A percentile compares a stretch with the other conserved stretches of the same genome.
Evolutionary conservation across 73 alveolate genomes (phyloP).

Genomic region (Tetrahymena thermophila): DNA sequence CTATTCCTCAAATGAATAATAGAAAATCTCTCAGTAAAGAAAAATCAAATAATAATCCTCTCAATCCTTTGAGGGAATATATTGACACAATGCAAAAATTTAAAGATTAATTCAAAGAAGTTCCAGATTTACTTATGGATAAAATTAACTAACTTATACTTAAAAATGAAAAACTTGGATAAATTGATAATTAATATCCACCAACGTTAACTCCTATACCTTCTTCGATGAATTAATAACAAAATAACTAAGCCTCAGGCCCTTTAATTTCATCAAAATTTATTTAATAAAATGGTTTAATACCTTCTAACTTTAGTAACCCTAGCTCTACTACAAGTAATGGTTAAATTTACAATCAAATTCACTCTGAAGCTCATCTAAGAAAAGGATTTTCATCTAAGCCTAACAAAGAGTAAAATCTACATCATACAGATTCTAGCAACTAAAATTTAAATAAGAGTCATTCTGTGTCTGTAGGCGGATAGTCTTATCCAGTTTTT

Average conservation of each 20-base stretch:
- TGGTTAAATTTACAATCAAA: not conserved
- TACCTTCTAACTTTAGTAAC: not conserved
- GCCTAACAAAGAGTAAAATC: not conserved
- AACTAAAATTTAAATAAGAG: not conserved
- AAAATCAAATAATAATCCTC: not conserved
- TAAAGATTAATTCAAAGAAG: not conserved
- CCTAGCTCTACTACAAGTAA: not conserved
- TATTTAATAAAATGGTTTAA: not conserved
- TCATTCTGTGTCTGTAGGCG: not conserved
- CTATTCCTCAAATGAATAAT: not conserved
- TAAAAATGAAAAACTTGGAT: not conserved
- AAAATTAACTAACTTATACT: not conserved
- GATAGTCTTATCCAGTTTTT: not conserved
- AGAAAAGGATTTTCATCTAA: not conserved
- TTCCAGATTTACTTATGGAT: not conserved
- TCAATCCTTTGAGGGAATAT: not conserved
- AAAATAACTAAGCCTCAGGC: not conserved
- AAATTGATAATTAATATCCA: not conserved
- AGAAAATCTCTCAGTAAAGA: not conserved
- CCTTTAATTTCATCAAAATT: not conserved
- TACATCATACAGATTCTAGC: not conserved
- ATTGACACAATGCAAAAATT: not conserved
- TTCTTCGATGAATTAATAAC: not conserved
- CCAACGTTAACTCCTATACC: not conserved
- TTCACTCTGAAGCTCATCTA: not conserved